Percentiles rank a stretch among this genome's conserved stretches.
Evolutionary conservation across 2,329 filamentous ascomycete species (phyloP).

Genomic region (Cladobotryum protrusum): DNA sequence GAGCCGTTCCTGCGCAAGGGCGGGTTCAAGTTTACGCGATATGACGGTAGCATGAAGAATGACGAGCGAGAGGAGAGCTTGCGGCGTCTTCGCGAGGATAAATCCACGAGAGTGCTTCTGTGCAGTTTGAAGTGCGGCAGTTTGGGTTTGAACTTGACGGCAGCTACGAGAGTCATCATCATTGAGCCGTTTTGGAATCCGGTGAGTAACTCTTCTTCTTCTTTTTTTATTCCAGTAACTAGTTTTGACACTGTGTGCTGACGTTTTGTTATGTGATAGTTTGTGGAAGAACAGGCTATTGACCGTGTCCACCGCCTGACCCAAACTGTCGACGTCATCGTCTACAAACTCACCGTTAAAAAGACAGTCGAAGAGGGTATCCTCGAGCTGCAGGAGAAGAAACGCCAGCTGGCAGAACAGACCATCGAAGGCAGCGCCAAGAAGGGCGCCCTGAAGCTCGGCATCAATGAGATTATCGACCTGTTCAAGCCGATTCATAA

Average conservation of each 20-base stretch:
- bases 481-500: conserved; percentile 66
- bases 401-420: conserved; percentile 82
- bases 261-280: conserved; percentile 41
- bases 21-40: conserved; percentile 74
- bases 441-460: conserved; percentile 72
- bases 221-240: not conserved
- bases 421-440: conserved; percentile 79
- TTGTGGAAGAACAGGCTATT: conserved; percentile 97
- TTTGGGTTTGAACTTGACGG: conserved; percentile 87
- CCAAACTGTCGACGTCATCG: conserved; percentile 87
- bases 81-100: conserved; percentile 66
- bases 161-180: conserved; percentile 87
- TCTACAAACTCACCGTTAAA: conserved; percentile 88
- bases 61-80: conserved; percentile 86
- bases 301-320: conserved; percentile 98
- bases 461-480: conserved; percentile 86
- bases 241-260: not conserved
- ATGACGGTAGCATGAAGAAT: conserved; percentile 93
- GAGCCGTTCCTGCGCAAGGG: conserved; percentile 79
- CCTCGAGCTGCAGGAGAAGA: conserved; percentile 88
- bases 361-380: conserved; percentile 90
- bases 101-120: conserved; percentile 71
- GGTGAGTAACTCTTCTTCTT: conserved; percentile 39
- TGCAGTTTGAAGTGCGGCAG: conserved; percentile 94
- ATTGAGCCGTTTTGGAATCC: conserved; percentile 99